A percentile compares a stretch with the other conserved stretches of the same genome.
Evolutionary conservation across 2,329 filamentous ascomycete genomes (phyloP).

Genomic region (Alternaria tenuissima): DNA sequence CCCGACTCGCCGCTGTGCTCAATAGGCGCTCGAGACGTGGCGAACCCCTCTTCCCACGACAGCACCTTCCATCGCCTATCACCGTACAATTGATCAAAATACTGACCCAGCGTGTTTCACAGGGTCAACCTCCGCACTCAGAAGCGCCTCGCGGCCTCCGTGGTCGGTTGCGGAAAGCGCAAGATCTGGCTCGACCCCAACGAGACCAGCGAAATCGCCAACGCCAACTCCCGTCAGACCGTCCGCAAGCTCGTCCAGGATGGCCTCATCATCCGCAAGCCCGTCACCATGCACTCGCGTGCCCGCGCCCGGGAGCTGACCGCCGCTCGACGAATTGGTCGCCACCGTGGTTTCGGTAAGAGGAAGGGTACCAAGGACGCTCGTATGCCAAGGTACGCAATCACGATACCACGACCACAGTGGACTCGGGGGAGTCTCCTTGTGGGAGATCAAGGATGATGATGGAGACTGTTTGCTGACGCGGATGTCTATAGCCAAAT

Average conservation of each 20-base stretch:
- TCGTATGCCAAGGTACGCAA: slow-evolving; percentile 92
- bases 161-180: slow-evolving; percentile 98
- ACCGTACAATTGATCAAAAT: slow-evolving; percentile 28
- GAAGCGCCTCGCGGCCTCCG: slow-evolving; percentile 99
- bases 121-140: slow-evolving; percentile 99
- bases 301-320: slow-evolving; percentile 94
- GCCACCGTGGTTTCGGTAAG: slow-evolving; percentile 99
- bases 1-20: slow-evolving; percentile 33
- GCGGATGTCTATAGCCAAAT: slow-evolving; percentile 73
- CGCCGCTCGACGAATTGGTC: slow-evolving; percentile 90
- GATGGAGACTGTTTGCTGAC: slow-evolving; percentile 41
- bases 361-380: slow-evolving; percentile 99
- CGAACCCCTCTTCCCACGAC: slow-evolving; percentile 47
- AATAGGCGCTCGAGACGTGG: slow-evolving; percentile 39
- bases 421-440: slow-evolving; percentile 10
- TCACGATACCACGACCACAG: slow-evolving; percentile 27
- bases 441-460: slow-evolving; percentile 14
- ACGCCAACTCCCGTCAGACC: slow-evolving; percentile 99
- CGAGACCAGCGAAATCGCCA: slow-evolving; percentile 99
- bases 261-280: slow-evolving; percentile 99
- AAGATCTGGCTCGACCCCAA: slow-evolving; percentile 99
- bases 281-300: slow-evolving; percentile 99
- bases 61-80: slow-evolving; percentile 28
- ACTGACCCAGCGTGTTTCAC: slow-evolving; percentile 46
- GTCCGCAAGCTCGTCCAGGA: slow-evolving; percentile 99